A percentile compares a stretch with the other conserved stretches of the same genome.
Conservation (phyloP, 2,329 filamentous ascomycete genomes). For the Colletotrichum musae region DNA sequence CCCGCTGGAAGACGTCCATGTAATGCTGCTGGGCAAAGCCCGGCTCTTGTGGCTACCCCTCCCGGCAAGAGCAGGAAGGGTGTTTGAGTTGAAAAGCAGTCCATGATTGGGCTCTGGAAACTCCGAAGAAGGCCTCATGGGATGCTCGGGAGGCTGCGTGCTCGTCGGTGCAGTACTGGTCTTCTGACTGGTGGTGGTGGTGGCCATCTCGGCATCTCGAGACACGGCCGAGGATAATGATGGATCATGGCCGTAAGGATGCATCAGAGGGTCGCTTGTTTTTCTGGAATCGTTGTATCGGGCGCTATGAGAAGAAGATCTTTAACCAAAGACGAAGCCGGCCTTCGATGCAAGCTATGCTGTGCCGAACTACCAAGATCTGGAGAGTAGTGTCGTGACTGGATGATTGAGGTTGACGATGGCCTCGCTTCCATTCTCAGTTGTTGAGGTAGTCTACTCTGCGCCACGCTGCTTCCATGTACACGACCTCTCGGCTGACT, state of each 20-base stretch:
- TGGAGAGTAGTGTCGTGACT: neutral
- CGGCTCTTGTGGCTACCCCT: constrained; percentile 41
- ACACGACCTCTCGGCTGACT: too few species aligned
- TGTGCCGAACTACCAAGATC: constrained; percentile 4
- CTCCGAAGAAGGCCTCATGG: constrained; percentile 6
- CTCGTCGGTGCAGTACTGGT: constrained; percentile 39
- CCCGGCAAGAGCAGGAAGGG: constrained; percentile 40
- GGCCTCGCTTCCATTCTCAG: neutral
- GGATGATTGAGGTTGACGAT: neutral
- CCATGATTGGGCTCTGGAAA: neutral
- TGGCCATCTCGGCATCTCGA: constrained; percentile 43
- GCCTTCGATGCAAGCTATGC: constrained; percentile 4
- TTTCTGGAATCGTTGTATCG: neutral
- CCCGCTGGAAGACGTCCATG: constrained; percentile 71
- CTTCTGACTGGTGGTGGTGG: constrained; percentile 23
- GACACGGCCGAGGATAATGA: constrained; percentile 42
- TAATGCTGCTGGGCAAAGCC: constrained; percentile 61
- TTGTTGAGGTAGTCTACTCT: neutral
- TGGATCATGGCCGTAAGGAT: constrained; percentile 48
- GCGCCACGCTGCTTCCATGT: too few species aligned
- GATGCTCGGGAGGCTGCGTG: constrained; percentile 19
- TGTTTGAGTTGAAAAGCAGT: constrained; percentile 34
- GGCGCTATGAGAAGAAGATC: too few species aligned
- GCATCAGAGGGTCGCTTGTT: constrained; percentile 46
- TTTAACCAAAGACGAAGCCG: neutral